phyloP scores from a whole-genome alignment of 176 grass and related monocot species.

The Paspalum vaginatum region DNA sequence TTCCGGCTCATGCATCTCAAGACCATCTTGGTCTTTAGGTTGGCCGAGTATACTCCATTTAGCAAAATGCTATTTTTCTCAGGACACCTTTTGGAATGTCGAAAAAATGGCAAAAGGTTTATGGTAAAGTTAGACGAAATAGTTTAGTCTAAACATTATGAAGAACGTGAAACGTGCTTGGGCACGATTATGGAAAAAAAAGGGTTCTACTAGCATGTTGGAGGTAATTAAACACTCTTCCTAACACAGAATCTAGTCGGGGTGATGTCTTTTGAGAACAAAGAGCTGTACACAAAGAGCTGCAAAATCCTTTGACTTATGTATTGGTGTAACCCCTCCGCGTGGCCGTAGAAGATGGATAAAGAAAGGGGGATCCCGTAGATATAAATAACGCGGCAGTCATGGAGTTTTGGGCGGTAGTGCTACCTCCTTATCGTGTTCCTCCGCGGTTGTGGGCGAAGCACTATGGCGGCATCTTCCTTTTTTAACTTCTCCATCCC shows the following conservation, averaged over 20 bases:
- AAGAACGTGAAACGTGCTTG: too few species aligned
- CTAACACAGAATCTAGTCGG: background rate
- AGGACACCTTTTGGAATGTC: too few species aligned
- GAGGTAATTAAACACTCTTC: background rate
- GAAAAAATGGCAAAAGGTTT: too few species aligned
- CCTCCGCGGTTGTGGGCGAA: slow-evolving; percentile 21
- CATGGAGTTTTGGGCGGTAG: slow-evolving; percentile 4
- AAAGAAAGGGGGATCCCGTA: background rate
- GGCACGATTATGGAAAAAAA: too few species aligned
- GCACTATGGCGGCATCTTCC: slow-evolving; percentile 19
- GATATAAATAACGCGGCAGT: background rate
- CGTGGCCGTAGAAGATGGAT: slow-evolving; percentile 7
- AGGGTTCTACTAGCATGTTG: too few species aligned
- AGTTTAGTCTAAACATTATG: too few species aligned
- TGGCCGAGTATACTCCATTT: too few species aligned
- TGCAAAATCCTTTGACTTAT: background rate
- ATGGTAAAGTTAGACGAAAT: too few species aligned
- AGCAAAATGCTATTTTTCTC: too few species aligned
- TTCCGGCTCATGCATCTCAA: too few species aligned
- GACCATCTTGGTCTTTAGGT: too few species aligned
- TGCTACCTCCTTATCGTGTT: slow-evolving; percentile 35
- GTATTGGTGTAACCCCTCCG: background rate
- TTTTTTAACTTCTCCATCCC: background rate
- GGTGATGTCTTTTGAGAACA: background rate
- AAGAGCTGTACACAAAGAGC: background rate